Base-by-base conservation (phyloP, 2,329 filamentous ascomycete genomes). In the Cladosporium sp. region DNA sequence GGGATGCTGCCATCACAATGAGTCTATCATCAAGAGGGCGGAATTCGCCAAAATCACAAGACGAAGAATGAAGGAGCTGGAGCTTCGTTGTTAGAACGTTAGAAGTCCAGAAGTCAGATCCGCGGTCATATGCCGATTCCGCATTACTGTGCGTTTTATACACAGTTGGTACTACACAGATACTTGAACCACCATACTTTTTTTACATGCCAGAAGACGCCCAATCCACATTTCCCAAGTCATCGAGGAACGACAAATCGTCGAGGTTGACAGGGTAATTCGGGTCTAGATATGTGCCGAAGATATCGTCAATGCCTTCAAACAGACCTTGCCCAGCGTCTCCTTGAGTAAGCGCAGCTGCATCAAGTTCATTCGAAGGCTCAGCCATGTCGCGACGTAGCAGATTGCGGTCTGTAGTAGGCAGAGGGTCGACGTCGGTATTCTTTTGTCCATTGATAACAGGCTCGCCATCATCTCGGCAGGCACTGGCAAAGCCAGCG, bases 221-320 rank as follows among this genome's bases (percentile, higher is more conserved):
- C 54, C 54, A 56, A 19, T 56, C 54, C 15, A 47, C 54, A 39
- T 39, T 49, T 6, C 54, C 54, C 17, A 59, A 20, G 55, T 70
- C 64, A 36, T 71, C 69, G n/a, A 69, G 45, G 39, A 70, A 70
- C 3, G 67, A 66, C 51, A 70, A 63, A 25, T 71, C 70, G 25
- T 72, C 70, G 36, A 71, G 61, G 52, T 72, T 70, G 15, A 70
- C 62, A 1, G 70, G 70, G 54, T 72, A 69, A 36, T 70, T 70
- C 6, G 69, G 68, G 60, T 72, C 70, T 45, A 72, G 60, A 39
- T 70, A 72, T 1, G 68, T 70, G 3, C 64, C 65, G 51, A 72
- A 72, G 2, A 72, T 61, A 43, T 71, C 69, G 59, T 71, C 70
- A 62, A 72, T 70, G 45, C 69, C 69, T 55, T 70, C 67, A 39